Conservation (phyloP, 2,329 filamentous ascomycete genomes). For the Aspergillus sp. region DNA sequence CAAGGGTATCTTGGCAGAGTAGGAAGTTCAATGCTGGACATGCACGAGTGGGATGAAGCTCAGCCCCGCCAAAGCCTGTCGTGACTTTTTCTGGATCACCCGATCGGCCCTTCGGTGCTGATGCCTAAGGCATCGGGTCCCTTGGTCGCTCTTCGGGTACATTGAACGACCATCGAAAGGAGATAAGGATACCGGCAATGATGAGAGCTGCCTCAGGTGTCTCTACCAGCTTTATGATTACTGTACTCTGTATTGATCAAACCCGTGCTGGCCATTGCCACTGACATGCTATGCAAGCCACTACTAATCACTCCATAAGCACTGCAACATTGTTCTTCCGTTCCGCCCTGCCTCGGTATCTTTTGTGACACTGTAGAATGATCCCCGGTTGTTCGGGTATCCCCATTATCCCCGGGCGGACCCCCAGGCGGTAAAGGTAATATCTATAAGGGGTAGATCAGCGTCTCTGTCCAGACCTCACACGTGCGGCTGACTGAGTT, state of each 20-base stretch:
- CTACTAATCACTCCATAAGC: not conserved
- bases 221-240: not conserved
- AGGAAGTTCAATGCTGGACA: not conserved
- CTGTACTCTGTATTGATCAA: not conserved
- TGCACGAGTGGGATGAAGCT: not conserved
- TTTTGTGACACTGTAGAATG: conserved; percentile 8
- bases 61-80: not conserved
- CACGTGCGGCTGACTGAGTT: not conserved
- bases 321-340: not conserved
- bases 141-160: no score
- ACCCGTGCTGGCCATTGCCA: not conserved
- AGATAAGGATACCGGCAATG: not conserved
- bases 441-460: conserved; percentile 4
- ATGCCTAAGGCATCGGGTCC: not conserved
- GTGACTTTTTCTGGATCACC: not conserved
- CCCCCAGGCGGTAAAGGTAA: no score
- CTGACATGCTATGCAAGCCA: not conserved
- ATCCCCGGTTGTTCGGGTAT: conserved; percentile 2
- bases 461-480: not conserved
- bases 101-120: not conserved
- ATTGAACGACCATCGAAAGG: not conserved
- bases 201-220: not conserved
- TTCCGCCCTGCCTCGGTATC: conserved; percentile 29
- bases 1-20: not conserved
- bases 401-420: not conserved